Conservation (phyloP, 306 rosid species). For the Datisca glomerata region DNA sequence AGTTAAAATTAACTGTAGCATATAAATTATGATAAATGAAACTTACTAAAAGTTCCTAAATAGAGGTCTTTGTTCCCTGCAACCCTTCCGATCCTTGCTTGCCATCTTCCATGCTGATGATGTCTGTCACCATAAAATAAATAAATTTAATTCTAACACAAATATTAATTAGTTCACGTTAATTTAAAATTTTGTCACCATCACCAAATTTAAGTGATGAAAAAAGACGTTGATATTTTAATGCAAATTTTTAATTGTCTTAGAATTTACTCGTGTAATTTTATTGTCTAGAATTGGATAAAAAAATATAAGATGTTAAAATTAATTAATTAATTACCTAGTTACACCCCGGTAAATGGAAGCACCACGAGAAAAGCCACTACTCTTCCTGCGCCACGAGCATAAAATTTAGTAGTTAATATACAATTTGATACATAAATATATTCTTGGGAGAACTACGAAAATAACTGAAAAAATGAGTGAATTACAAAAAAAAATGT, state of each 20-base stretch:
- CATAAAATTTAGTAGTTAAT: neutral
- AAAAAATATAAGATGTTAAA: no score
- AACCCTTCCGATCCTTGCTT: slow-evolving; percentile 91
- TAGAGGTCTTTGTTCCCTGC: slow-evolving; percentile 95
- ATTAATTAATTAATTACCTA: slow-evolving; percentile 48
- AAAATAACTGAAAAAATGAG: no score
- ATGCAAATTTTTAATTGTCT: neutral
- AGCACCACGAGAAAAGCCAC: slow-evolving; percentile 95
- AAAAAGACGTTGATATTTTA: neutral
- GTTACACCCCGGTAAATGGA: slow-evolving; percentile 95
- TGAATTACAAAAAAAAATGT: no score
- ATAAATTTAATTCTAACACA: neutral
- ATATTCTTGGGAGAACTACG: no score
- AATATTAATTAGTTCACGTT: no score
- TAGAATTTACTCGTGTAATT: no score
- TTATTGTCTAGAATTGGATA: no score
- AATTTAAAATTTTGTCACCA: no score
- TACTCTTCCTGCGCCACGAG: slow-evolving; percentile 59
- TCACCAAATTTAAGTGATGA: no score
- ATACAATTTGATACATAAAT: neutral
- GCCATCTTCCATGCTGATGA: slow-evolving; percentile 98
- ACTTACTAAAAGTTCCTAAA: slow-evolving; percentile 83
- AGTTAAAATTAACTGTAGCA: no score
- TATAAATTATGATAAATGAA: no score
- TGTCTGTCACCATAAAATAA: slow-evolving; percentile 35